Evolutionary conservation across 352 stramenopile genomes (phyloP), one percentile per base, ranked within the genome.

Genomic region (Globisporangium nodosum): DNA sequence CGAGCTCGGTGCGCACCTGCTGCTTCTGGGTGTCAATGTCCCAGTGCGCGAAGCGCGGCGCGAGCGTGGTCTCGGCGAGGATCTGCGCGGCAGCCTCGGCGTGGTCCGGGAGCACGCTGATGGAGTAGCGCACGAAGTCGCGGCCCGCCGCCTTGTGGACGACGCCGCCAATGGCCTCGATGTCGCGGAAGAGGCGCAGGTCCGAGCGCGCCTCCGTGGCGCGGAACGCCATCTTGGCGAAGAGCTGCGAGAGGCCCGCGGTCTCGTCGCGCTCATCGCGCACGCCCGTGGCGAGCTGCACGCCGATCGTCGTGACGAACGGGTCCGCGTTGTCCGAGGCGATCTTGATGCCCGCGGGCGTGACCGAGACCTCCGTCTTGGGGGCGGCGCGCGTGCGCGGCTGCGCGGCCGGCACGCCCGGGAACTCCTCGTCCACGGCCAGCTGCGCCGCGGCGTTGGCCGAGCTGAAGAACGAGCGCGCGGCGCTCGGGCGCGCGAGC

Each of bases 171-270:
- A 94, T 82, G 39, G 82, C 70, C 65, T 94, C 85, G 64, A 94
- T 85, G 62, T 89, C 85, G 57, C 85, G 82, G 74, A 74, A 94
- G 42, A 94, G 68, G 46, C 78, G 77, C 65, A 94, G 70, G 64
- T 94, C 85, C 57, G 85, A 92, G 64, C 82, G 85, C 54, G 31
- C 63, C 31, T 79, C 59, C 12, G 85, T 94, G 27, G 82, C 70
- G 48, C 82, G 85, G 80, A 94, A 94, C 37, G 85, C 82, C 78
- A 92, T 83, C 71, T 92, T 90, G 59, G 78, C 68, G 49, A 87
- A 87, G 48, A 94, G 73, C 71, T 91, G 78, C 70, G 85, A 81
- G 18, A 92, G 49, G 33, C 85, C 85, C n/a, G 79, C 67, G 12
- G 73, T 88, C 50, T 84, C 81, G 49, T 92, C 81, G 31, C 56